Evolutionary conservation across 2,329 filamentous ascomycete genomes (phyloP), one percentile per base, ranked within the genome.

Genomic region (Apiospora aurea): DNA sequence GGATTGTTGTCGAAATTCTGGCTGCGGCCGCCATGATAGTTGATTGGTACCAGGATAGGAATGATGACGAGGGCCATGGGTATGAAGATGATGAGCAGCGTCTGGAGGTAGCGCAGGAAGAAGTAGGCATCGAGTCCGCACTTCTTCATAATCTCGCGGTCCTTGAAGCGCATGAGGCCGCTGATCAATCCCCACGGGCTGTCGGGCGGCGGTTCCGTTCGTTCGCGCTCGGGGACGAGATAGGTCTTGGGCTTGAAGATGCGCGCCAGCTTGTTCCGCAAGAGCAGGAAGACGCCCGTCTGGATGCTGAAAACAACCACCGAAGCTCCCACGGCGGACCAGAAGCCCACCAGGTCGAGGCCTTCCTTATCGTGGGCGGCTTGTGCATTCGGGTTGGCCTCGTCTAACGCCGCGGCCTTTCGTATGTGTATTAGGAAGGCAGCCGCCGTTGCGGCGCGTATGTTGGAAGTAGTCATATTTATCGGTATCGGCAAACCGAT

Each of bases 61-160:
- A 98, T 86, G 41, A 97, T 91, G 69, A 98, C 79, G 38, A 90
- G 76, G 16, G 93, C 91, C 71, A 97, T 90, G 1, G 96, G 95
- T 51, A 97, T 84, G 80, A 99, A 98, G 74, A 99, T 97, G 79
- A 97, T 91, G 61, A 98, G 88, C 6, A 98, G 89, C 78, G 94
- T 93, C 73, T 92, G 91, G 38, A 95, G 85, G 81, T 94, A 95
- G 75, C 93, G 80, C 26, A 81, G 77, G 70, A 99, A 99, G 85
- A 98, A 97, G 83, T 97, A 99, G 78, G 96, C 95, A 80, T 99
- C 96, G 13, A 99, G 89, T 24, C 96, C 96, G 76, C 96, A 98
- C 82, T 98, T 97, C 70, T 96, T 92, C 77, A 99, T 97, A 76
- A 99, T 90, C 76, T 97, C 94, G 16, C 94, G 87, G 74, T 94